Conservation (phyloP, 2,329 filamentous ascomycete species). For the Colletotrichum lupini region DNA sequence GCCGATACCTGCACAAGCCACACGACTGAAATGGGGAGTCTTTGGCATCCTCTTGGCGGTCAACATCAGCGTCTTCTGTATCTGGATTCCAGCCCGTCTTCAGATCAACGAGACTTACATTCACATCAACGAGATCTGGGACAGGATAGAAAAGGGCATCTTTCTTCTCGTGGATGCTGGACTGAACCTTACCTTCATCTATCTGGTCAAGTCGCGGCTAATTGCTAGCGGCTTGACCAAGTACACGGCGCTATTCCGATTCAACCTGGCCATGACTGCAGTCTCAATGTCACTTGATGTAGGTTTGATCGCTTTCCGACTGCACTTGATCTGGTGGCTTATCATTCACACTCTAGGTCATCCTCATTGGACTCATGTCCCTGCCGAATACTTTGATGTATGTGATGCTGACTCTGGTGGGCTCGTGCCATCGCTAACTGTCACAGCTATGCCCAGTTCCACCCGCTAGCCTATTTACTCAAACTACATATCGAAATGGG, state of each 20-base stretch:
- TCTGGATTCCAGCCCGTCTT: conserved; percentile 62
- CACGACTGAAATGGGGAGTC: conserved; percentile 55
- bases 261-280: conserved; percentile 42
- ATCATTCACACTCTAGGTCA: not conserved
- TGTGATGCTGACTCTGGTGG: not conserved
- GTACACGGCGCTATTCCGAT: conserved; percentile 55
- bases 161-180: conserved; percentile 57
- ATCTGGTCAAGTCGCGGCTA: conserved; percentile 54
- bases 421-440: not conserved
- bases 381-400: conserved; percentile 42
- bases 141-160: conserved; percentile 59
- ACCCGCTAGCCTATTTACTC: conserved; percentile 59
- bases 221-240: conserved; percentile 60
- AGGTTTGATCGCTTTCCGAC: not conserved
- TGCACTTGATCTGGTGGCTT: not conserved
- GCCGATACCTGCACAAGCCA: conserved; percentile 48
- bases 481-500: conserved; percentile 63
- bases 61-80: conserved; percentile 60
- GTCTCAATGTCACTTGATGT: conserved; percentile 43
- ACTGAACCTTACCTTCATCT: conserved; percentile 60
- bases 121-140: conserved; percentile 58
- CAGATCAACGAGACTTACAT: conserved; percentile 52
- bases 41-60: conserved; percentile 53
- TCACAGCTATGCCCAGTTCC: conserved; percentile 45
- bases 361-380: conserved; percentile 42